These are phyloP conservation scores for Paraphoma sp. DNA, from an alignment of 2,329 filamentous ascomycete species.

Conservation along the genomic window DNA sequence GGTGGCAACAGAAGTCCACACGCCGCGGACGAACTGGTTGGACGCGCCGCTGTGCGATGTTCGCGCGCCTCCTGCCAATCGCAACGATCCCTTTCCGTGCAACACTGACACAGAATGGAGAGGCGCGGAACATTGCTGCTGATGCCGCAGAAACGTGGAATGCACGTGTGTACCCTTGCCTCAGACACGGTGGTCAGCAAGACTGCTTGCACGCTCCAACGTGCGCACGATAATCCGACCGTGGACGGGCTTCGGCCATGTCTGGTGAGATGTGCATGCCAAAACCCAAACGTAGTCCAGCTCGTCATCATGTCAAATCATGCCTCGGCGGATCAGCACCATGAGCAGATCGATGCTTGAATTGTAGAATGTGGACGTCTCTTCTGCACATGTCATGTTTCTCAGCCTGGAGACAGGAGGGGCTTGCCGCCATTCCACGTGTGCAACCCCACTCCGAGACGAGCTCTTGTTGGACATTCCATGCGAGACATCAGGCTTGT, in stretches of 20 bases:
- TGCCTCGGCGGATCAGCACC: conserved; percentile 20
- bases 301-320: conserved; percentile 15
- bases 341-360: conserved; percentile 20
- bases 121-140: conserved; percentile 38
- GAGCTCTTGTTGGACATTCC: conserved; percentile 26
- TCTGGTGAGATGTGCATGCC: neutral
- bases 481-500: conserved; percentile 41
- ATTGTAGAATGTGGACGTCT: conserved; percentile 1
- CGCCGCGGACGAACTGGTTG: conserved; percentile 1
- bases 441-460: conserved; percentile 30
- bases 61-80: conserved; percentile 26
- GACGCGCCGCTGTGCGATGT: conserved; percentile 18
- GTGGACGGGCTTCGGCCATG: conserved; percentile 2
- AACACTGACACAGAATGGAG: conserved; percentile 25
- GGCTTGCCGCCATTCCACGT: conserved; percentile 29
- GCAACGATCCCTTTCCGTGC: conserved; percentile 25
- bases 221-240: neutral
- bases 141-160: conserved; percentile 41
- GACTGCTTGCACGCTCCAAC: conserved; percentile 3
- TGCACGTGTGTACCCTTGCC: conserved; percentile 45
- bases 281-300: neutral
- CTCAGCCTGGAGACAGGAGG: conserved; percentile 15
- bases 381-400: conserved; percentile 19
- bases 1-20: conserved; percentile 19
- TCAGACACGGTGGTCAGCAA: conserved; percentile 22